Conservation (phyloP, 768 basidiomycete genomes). For the Steccherinum ochraceum region DNA sequence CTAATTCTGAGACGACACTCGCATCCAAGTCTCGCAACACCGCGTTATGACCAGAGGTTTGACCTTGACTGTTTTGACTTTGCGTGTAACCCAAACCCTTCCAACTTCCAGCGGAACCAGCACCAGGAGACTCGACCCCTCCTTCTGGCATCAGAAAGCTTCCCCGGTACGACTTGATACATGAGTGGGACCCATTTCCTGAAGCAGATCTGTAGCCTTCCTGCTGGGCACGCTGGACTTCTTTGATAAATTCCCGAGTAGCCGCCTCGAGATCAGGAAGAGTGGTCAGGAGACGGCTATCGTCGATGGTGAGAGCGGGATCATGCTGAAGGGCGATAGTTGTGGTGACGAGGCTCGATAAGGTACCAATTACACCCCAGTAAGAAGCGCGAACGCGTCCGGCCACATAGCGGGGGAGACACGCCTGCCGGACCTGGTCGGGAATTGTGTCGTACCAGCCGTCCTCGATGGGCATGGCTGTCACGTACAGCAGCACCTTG, state of each 20-base stretch:
- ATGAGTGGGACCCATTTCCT: not conserved
- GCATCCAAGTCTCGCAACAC: slow-evolving; percentile 33
- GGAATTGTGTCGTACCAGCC: slow-evolving; percentile 50
- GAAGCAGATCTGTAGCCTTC: too few species aligned
- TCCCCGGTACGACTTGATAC: slow-evolving; percentile 29
- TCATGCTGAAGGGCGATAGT: slow-evolving; percentile 87
- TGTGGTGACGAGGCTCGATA: slow-evolving; percentile 84
- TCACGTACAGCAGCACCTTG: slow-evolving; percentile 59
- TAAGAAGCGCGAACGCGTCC: slow-evolving; percentile 53
- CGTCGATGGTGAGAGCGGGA: slow-evolving; percentile 57
- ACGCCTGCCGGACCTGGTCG: slow-evolving; percentile 41
- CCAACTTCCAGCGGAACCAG: slow-evolving; percentile 71
- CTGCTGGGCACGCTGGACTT: slow-evolving; percentile 43
- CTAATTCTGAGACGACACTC: slow-evolving; percentile 51
- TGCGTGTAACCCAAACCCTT: slow-evolving; percentile 81
- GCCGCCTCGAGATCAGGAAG: slow-evolving; percentile 72
- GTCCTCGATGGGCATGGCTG: slow-evolving; percentile 33
- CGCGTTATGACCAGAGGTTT: slow-evolving; percentile 40
- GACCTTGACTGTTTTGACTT: slow-evolving; percentile 40
- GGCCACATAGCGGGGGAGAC: slow-evolving; percentile 34
- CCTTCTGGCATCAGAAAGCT: slow-evolving; percentile 55
- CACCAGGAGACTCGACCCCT: slow-evolving; percentile 75
- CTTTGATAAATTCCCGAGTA: slow-evolving; percentile 57
- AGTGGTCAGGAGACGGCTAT: slow-evolving; percentile 64
- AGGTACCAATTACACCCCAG: slow-evolving; percentile 79